Evolutionary conservation across 768 basidiomycete species (phyloP), one percentile per base, ranked within the genome.

Genomic region (Boletus tomentosulus): DNA sequence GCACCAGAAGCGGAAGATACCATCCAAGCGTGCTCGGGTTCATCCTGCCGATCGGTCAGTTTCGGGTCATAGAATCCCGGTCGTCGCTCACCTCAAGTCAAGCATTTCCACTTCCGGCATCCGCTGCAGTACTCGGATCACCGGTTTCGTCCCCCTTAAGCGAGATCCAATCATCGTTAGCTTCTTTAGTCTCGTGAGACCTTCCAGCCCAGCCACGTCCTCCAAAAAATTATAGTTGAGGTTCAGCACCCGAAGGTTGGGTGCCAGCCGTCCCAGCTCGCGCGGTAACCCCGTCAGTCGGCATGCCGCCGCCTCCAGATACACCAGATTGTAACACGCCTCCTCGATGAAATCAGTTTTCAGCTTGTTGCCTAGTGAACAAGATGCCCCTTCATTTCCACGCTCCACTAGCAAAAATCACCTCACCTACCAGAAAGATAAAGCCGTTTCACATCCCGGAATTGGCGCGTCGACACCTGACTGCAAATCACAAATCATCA

Each of bases 171-270:
- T 88, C 53, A 93, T 80, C 42, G 84, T 92, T 64, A 98, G 72
- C 76, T 91, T 94, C 59, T 83, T 80, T 71, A 98, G 72, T 64
- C 91, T 75, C 55, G 71, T 75, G 57, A 98, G 77, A 12, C 89
- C 92, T 48, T 79, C 79, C 53, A 99, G 75, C 47, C 76, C 71
- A 58, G 78, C 70, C 50, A 82, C 72, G 72, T 89, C 85, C 62
- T 93, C 84, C 68, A 98, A 67, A 71, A 95, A 98, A 71, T 98
- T 98, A 78, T 97, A 96, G 78, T 98, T 96, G 60, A 98, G 81
- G 76, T 98, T 98, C 72, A 98, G 75, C 55, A 86, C 86, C 51
- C 93, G 85, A 64, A 98, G 72, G 70, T 95, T 97, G 31, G 97
- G 96, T 46, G 85, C 74, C 51, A 89, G 71, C 44, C 65, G 66